Evolutionary conservation across 805 yeast genomes (phyloP), one percentile per base, ranked within the genome.

Genomic region (Kluyveromyces nonfermentans): DNA sequence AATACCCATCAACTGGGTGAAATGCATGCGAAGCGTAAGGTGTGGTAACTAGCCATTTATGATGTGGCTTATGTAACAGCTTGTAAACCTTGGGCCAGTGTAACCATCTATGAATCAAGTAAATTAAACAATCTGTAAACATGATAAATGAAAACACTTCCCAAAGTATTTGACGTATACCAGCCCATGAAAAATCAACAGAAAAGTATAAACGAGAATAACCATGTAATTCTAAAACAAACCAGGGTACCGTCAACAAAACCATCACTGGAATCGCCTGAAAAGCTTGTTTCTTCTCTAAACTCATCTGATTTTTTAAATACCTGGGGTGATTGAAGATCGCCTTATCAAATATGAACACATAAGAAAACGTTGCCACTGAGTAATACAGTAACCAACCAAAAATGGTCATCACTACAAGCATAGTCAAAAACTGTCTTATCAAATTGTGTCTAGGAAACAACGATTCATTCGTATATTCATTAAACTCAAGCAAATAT

Each of bases 1-100:
- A 70, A 70, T 85, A 93, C 33, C 98, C 98, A 57, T 93, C 98
- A 42, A 93, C 84, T 12, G 98, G 97, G 66, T 93, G 96, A 87
- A 93, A 93, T 20, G 97, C 97, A 60, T 89, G 97, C 7, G 96
- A 86, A 0, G 98, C 98, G 68, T 83, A 93, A 36, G 98, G 98
- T 8, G 98, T 90, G 49, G 97, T 90, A 34, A 93, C 96, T 54
- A 93, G 79, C 98, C 98, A 93, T 69, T 93, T 93, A 75, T 93
- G 98, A 67, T 93, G 98, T 10, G 97, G 97, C 70, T 93, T 93
- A 71, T 93, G 98, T 49, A 93, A 70, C 20, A 57, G 64, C 70
- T 83, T 89, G 77, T 93, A 93, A 34, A 93, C 82, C 15, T 72
- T 54, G 18, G 96, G 97, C 86, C 93, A 87, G 64, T 93, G 98